phyloP scores from a whole-genome alignment of 1,139 yeast species.

The Saccharomyces hybrid region DNA sequence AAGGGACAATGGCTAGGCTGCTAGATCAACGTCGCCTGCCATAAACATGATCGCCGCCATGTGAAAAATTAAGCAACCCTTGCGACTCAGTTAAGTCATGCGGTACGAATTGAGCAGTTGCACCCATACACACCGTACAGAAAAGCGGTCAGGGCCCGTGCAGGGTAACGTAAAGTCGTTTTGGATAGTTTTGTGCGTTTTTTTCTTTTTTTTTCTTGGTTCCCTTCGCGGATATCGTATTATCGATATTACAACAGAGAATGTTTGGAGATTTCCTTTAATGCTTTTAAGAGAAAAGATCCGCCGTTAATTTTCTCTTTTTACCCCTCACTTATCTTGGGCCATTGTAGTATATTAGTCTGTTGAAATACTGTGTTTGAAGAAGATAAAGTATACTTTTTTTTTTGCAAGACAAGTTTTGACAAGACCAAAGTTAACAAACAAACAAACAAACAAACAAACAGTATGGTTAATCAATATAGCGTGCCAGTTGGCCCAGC shows the following conservation, averaged over 20 bases:
- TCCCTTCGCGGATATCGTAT: constrained; percentile 1
- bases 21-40: background rate
- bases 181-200: background rate
- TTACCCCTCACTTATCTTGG: background rate
- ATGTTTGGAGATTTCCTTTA: constrained; percentile 2
- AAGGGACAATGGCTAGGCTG: background rate
- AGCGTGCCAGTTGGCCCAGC: constrained; percentile 63
- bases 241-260: background rate
- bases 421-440: too few species aligned
- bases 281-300: background rate
- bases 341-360: background rate
- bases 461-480: constrained; percentile 11
- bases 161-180: background rate
- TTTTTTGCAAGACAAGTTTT: too few species aligned
- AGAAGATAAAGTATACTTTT: too few species aligned
- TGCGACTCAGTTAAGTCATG: background rate
- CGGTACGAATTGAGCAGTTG: background rate
- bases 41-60: background rate
- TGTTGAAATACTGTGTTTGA: background rate
- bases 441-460: background rate
- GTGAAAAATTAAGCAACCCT: background rate
- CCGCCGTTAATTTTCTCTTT: background rate
- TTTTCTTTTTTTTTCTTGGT: constrained; percentile 2
- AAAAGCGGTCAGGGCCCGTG: too few species aligned
- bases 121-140: background rate